These are phyloP conservation scores for Elasticomyces elasticus DNA, from an alignment of 495 filamentous ascomycete genomes.

Conservation along the genomic window DNA sequence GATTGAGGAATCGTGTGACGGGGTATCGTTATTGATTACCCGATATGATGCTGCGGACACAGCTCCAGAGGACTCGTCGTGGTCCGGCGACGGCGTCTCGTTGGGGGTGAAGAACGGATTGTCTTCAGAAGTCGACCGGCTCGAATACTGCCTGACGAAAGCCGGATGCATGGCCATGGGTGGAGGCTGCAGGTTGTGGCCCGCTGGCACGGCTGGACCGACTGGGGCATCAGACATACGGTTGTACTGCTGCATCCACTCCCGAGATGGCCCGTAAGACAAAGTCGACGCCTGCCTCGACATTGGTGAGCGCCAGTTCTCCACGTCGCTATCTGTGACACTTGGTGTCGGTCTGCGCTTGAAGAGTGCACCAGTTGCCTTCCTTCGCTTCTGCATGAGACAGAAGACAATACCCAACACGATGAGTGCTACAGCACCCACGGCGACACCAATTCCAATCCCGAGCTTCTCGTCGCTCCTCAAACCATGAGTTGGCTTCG, in stretches of 20 bases:
- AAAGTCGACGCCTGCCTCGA: not conserved
- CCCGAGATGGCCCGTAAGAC: not conserved
- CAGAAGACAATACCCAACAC: slow-evolving; percentile 10
- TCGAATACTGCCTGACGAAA: slow-evolving; percentile 2
- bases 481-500: not conserved
- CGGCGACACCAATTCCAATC: slow-evolving; percentile 14
- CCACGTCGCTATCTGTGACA: slow-evolving; percentile 6
- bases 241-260: slow-evolving; percentile 3
- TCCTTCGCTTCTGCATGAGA: slow-evolving; percentile 4
- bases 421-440: slow-evolving; percentile 9
- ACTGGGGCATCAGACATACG: not conserved
- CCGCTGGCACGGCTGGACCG: no score
- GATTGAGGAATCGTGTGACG: not conserved
- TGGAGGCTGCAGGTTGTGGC: slow-evolving; percentile 1
- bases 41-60: not conserved
- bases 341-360: slow-evolving; percentile 6
- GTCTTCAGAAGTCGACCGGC: slow-evolving; percentile 4
- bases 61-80: not conserved
- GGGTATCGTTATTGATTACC: not conserved
- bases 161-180: slow-evolving; percentile 15
- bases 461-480: slow-evolving; percentile 10
- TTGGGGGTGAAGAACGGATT: slow-evolving; percentile 20
- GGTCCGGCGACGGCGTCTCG: not conserved
- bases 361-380: slow-evolving; percentile 14
- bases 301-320: slow-evolving; percentile 2